Evolutionary conservation across 352 stramenopile genomes (phyloP), one percentile per base, ranked within the genome.

Genomic region (Globisporangium orthogonon): DNA sequence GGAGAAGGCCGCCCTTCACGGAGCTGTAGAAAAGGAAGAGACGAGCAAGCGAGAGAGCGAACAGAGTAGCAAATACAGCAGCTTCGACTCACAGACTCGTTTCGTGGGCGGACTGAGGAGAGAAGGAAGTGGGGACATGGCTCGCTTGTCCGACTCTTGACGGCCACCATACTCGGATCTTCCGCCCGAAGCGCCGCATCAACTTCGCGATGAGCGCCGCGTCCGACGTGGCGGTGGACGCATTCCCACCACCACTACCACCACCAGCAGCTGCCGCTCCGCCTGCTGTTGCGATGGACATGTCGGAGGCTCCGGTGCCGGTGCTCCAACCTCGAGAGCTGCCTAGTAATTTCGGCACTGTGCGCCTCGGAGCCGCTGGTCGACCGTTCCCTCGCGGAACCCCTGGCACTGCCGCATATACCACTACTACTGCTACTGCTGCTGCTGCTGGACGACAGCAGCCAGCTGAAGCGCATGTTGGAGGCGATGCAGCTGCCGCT

Each of bases 351-450:
- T 87, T 87, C 73, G 79, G 75, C 0, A 70, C 52, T 23, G 52
- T 89, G 39, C 76, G 73, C 2, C 56, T 89, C 5, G 79, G 79
- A 9, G 61, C 72, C 4, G 83, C 79, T 2, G 73, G 75, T 1
- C 65, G 71, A 7, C 63, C 75, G 30, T 72, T 83, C 0, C 60
- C 67, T 37, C 2, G 30, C 46, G 7, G 11, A 23, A 23, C 23
- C 23, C 23, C 23, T 23, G 23, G 23, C 23, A 23, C 23, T 23
- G 23, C 23, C 23, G 23, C 23, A 23, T 23, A 23, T 23, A 23
- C 23, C 23, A 23, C 23, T 23, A 23, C 15, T 3, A 9, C 49
- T 14, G 6, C 15, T 10, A 17, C 47, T 13, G 13, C 28, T 9
- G 4, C 15, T 11, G 31, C 31, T 18, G 31, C 4, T 5, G n/a